Percentiles rank a stretch among this genome's conserved stretches.
phyloP scores from a whole-genome alignment of 139 green algal genomes.

The Deuterostichococcus epilithicus region DNA sequence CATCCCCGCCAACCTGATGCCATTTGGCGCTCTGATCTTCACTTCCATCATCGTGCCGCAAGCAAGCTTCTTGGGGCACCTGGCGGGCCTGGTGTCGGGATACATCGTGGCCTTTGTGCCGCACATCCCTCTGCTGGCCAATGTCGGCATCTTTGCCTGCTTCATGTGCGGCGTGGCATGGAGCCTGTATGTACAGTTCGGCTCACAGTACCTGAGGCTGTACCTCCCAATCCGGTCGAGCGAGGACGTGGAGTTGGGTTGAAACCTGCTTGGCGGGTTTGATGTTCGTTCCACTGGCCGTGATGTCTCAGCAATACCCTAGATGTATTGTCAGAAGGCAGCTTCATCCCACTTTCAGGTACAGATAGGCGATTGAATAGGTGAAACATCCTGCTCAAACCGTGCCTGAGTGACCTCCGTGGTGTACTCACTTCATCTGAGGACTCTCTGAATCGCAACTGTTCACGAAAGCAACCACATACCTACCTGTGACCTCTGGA shows the following conservation, averaged over 20 bases:
- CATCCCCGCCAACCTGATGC: slow-evolving; percentile 45
- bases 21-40: slow-evolving; percentile 60
- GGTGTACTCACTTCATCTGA: too few relatives aligned
- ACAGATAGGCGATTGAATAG: too few relatives aligned
- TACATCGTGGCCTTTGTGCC: slow-evolving; percentile 37
- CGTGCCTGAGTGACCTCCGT: too few relatives aligned
- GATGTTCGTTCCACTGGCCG: background rate
- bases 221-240: background rate
- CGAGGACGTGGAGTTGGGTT: background rate
- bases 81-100: slow-evolving; percentile 58
- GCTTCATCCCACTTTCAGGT: too few relatives aligned
- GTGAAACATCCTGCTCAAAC: too few relatives aligned
- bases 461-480: too few relatives aligned
- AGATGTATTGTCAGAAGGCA: too few relatives aligned
- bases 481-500: background rate
- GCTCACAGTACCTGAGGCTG: background rate
- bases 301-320: too few relatives aligned
- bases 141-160: background rate
- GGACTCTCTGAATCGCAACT: too few relatives aligned
- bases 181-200: background rate
- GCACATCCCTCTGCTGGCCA: background rate
- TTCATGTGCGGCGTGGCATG: background rate
- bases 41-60: slow-evolving; percentile 55
- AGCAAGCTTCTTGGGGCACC: slow-evolving; percentile 58
- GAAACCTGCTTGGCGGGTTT: background rate